Base-by-base conservation (phyloP, 23 red algal genomes). In the Gracilariopsis chorda region DNA sequence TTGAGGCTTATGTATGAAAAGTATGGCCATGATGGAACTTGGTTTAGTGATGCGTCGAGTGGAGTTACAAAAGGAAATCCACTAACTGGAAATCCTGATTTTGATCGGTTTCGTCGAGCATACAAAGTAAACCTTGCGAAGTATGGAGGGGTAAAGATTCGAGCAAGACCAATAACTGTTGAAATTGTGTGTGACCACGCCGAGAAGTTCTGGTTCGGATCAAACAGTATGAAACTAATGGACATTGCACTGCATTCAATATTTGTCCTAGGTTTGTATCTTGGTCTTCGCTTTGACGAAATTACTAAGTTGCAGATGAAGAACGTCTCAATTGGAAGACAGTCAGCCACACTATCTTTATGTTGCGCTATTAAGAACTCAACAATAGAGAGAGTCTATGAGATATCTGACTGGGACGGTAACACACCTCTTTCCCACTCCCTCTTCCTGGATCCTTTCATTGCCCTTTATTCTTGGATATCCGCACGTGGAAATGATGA, bases 151-250 rank as follows among this genome's bases (percentile, higher is more conserved):
- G 41, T 48, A 4, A 68, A 0, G 0, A n/a, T 45, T 23, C 46
- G 29, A 86, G 58, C 59, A 69, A 64, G 56, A 20, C 58, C 81
- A 12, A 6, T 86, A n/a, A 69, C 43, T 13, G 81, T 14, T 3
- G 36, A 51, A 45, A 23, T 68, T n/a, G 29, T 86, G 0, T 86
- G 81, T 69, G 55, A 64, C 23, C 59, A 86, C 32, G 81, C 59
- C 3, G 81, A 86, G 30, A 69, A 27, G 16, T 69, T 67, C 42
- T 86, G 59, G 81, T 86, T 49, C 48, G 56, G 56, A 52, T 81
- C 33, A 4, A 7, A 12, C 2, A 34, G 12, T 23, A 34, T 12
- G 37, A 9, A 28, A 2, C 2, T 65, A 3, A 34, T 65, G 60
- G 60, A 32, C 24, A 34, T 65, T 33, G 2, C 37, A 16, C 0